Conservation (phyloP, 257 asterid species). For the Ophiorrhiza pumila region DNA sequence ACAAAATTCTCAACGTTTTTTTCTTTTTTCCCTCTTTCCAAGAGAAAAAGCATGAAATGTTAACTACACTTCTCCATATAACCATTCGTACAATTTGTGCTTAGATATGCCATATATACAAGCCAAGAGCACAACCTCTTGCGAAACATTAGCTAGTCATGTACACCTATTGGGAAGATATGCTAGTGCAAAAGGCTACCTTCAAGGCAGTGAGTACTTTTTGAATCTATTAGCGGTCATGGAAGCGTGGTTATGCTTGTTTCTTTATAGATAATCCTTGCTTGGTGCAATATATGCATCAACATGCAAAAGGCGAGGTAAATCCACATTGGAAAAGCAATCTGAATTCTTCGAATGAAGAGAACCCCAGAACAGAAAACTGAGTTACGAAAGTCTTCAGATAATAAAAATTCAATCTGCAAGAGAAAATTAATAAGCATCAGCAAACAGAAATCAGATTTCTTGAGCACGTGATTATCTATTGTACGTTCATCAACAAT, state of each 20-base stretch:
- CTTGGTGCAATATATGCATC: neutral
- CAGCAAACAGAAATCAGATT: neutral
- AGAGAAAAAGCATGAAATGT: no score
- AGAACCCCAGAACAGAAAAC: neutral
- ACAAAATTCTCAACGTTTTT: conserved; percentile 3
- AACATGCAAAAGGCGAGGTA: neutral
- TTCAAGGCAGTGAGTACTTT: neutral
- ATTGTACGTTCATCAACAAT: neutral
- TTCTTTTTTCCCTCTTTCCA: neutral
- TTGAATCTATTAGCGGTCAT: neutral
- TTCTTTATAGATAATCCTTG: neutral
- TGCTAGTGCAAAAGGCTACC: conserved; percentile 2
- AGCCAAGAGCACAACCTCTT: conserved; percentile 8
- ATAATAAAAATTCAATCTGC: conserved; percentile 20
- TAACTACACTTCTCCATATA: no score
- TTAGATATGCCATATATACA: conserved; percentile 13
- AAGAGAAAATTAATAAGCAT: neutral
- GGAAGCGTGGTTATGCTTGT: neutral
- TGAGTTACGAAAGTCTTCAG: neutral
- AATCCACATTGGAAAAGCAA: neutral
- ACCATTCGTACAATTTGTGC: neutral
- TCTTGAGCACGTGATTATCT: neutral
- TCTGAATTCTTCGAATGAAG: neutral
- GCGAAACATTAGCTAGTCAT: conserved; percentile 1
- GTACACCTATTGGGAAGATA: neutral